Percentiles rank a stretch among this genome's conserved stretches.
Conservation (phyloP, 2,329 filamentous ascomycete species). For the Parascedosporium putredinis region DNA sequence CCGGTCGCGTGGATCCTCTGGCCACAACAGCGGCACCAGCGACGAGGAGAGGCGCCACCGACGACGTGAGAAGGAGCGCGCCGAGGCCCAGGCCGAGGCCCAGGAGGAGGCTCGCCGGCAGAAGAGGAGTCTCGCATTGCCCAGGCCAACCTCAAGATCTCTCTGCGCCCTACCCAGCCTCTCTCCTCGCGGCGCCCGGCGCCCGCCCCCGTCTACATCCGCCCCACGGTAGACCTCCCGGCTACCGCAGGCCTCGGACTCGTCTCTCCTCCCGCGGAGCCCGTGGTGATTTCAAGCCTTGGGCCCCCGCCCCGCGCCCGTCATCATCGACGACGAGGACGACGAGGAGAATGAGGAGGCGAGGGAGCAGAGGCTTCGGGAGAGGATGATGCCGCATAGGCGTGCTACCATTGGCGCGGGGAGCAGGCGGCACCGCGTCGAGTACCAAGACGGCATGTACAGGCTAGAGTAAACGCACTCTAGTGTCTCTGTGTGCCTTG, state of each 20-base stretch:
- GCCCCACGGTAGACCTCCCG: slow-evolving; percentile 3
- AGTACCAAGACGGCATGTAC: slow-evolving; percentile 28
- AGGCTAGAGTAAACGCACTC: slow-evolving; percentile 25
- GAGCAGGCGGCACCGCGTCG: slow-evolving; percentile 23
- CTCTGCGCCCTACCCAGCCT: slow-evolving; percentile 24
- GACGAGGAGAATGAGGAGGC: slow-evolving; percentile 26
- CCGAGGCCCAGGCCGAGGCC: slow-evolving; percentile 8
- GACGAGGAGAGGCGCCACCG: slow-evolving; percentile 19
- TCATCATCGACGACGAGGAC: slow-evolving; percentile 10
- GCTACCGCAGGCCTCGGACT: not conserved
- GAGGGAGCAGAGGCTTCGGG: slow-evolving; percentile 26
- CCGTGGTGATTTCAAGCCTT: not conserved
- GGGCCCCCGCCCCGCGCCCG: not conserved
- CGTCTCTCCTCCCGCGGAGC: not conserved
- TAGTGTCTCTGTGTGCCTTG: not conserved
- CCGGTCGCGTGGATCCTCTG: slow-evolving; percentile 21
- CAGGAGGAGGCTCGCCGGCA: slow-evolving; percentile 17
- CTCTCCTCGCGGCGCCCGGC: slow-evolving; percentile 6
- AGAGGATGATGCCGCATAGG: slow-evolving; percentile 29
- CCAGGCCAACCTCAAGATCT: slow-evolving; percentile 31
- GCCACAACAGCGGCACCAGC: slow-evolving; percentile 13
- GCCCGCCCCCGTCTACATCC: not conserved
- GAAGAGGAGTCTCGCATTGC: slow-evolving; percentile 19
- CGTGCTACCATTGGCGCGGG: slow-evolving; percentile 26
- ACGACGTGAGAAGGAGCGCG: slow-evolving; percentile 13